phyloP scores from a whole-genome alignment of 139 green algal genomes.

The Klebsormidium nitens region DNA sequence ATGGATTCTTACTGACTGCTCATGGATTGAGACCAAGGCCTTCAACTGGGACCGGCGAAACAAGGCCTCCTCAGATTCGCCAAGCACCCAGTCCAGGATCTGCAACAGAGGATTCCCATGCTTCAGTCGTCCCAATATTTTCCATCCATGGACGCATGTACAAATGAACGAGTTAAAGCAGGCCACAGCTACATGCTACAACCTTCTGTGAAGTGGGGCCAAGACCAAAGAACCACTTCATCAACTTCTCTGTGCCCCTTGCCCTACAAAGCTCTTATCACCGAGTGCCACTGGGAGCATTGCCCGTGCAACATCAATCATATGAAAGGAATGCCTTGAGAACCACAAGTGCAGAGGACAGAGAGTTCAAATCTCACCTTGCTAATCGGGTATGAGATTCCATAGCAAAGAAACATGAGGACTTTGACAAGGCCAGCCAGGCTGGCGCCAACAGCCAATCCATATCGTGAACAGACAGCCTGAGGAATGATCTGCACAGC shows the following conservation, averaged over 20 bases:
- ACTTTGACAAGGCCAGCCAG: constrained; percentile 3
- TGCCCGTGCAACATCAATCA: too few relatives aligned
- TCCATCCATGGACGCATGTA: too few relatives aligned
- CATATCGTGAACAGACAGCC: constrained; percentile 25
- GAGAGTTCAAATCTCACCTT: constrained; percentile 16
- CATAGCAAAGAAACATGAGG: constrained; percentile 25
- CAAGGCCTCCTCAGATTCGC: constrained; percentile 13
- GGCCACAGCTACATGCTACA: too few relatives aligned
- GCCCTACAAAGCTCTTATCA: too few relatives aligned
- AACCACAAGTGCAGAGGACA: too few relatives aligned
- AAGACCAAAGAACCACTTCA: too few relatives aligned
- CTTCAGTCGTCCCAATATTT: not conserved
- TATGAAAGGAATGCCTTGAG: too few relatives aligned
- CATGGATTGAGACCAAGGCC: constrained; percentile 20
- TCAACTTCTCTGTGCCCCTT: too few relatives aligned
- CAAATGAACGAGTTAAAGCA: too few relatives aligned
- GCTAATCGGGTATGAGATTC: constrained; percentile 15
- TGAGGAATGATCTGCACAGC: constrained; percentile 28
- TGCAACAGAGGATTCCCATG: constrained; percentile 3
- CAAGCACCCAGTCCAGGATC: constrained; percentile 26
- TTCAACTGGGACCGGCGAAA: constrained; percentile 23
- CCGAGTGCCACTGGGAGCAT: too few relatives aligned
- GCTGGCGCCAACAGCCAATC: constrained; percentile 27
- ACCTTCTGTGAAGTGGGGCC: too few relatives aligned
- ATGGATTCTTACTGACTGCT: too few relatives aligned